A percentile compares a stretch with the other conserved stretches of the same genome.
phyloP scores from a whole-genome alignment of 176 grass and related monocot genomes.

The Avena eriantha region DNA sequence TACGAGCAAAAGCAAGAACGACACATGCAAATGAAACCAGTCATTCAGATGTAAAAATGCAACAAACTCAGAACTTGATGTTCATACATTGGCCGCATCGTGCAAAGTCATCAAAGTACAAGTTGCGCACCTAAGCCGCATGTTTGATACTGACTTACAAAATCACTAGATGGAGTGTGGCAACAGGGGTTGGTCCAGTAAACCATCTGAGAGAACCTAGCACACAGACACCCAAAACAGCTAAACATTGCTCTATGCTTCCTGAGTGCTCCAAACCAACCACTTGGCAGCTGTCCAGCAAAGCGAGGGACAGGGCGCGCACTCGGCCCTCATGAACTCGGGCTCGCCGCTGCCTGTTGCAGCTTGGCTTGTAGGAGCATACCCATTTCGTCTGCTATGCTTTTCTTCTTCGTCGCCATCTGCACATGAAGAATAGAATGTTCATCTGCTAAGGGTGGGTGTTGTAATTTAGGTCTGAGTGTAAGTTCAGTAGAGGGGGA shows the following conservation, averaged over 20 bases:
- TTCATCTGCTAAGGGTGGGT: background rate
- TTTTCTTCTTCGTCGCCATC: conserved; percentile 90
- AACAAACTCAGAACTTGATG: background rate
- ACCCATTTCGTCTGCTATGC: conserved; percentile 69
- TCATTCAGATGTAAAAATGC: background rate
- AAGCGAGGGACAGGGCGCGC: background rate
- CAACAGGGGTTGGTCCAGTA: conserved; percentile 2
- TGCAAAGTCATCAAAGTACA: background rate
- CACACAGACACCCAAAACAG: conserved; percentile 27
- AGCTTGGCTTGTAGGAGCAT: conserved; percentile 74
- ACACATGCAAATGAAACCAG: conserved; percentile 14
- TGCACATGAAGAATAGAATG: conserved; percentile 54
- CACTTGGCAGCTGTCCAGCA: background rate
- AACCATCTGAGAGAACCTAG: conserved; percentile 26
- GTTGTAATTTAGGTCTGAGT: background rate
- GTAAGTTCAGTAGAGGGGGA: background rate
- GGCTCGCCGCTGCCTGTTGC: conserved; percentile 62
- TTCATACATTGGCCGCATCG: background rate
- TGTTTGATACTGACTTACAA: conserved; percentile 5
- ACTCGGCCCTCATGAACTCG: conserved; percentile 53
- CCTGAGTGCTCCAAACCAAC: conserved; percentile 17
- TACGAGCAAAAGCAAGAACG: background rate
- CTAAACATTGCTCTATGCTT: conserved; percentile 20
- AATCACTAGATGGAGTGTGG: conserved; percentile 15
- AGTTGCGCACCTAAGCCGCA: background rate